Base-by-base conservation (phyloP, 768 basidiomycete species). In the Trametopsis cervina region DNA sequence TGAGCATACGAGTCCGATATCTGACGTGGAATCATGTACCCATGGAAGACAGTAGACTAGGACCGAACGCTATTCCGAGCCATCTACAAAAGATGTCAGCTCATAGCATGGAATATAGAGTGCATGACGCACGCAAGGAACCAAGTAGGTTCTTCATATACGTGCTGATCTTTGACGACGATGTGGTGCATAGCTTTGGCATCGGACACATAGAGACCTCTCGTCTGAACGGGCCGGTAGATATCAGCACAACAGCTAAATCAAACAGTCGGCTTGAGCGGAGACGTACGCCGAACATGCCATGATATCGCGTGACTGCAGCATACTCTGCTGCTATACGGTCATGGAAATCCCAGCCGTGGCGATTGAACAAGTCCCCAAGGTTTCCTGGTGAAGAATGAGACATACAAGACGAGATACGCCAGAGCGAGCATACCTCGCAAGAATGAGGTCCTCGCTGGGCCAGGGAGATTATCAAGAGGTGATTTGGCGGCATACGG, bases 111-210 rank as follows among this genome's bases (percentile, higher is more conserved):
- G 20, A 12, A 46, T 44, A 7, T 0, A 18, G n/a, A 12, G 23
- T 33, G 23, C 27, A 42, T 17, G n/a, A 46, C 55, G 6, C 36
- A 63, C 61, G 41, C 43, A 11, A 50, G 53, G 17, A 57, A 54
- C 39, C 44, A 49, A 1, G 26, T 21, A 0, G 59, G 4, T 38
- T 59, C 54, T 15, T 58, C 48, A 26, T 45, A 61, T 2, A 43
- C 29, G 22, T 33, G 38, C 41, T 58, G 50, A 38, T 71, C 75
- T 58, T 74, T 75, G 13, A 75, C 59, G 18, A 73, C 40, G 20
- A 77, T 72, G 47, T 70, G 67, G 44, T 74, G 65, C 45, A 77
- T 49, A 1, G 74, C 75, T 35, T 63, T 67, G 1, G 74, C 72
- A 49, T 77, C 75, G 42, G 58, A 72, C 0, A 72, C 63, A 48